Evolutionary conservation across 192 early-diverging fungal species (phyloP).

Genomic region (Coemansia reversa): DNA sequence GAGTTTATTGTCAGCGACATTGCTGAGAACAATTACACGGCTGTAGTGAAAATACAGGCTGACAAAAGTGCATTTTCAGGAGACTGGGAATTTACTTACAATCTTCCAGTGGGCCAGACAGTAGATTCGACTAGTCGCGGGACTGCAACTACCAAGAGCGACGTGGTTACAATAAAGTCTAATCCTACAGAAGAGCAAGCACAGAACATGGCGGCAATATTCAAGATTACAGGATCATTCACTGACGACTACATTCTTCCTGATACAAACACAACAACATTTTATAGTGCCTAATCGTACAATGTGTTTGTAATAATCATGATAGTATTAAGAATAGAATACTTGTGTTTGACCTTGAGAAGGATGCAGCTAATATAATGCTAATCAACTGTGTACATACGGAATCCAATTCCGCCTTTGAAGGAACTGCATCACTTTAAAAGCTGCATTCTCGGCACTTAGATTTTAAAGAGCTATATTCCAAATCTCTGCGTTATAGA

Average conservation of each 20-base stretch:
- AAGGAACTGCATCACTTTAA: too few relatives aligned
- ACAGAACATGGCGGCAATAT: conserved; percentile 47
- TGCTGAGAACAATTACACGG: conserved; percentile 32
- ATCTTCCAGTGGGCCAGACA: conserved; percentile 37
- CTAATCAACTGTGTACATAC: too few relatives aligned
- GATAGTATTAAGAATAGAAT: not conserved
- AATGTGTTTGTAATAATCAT: not conserved
- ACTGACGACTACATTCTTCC: conserved; percentile 34
- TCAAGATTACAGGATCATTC: conserved; percentile 42
- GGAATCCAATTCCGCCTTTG: too few relatives aligned
- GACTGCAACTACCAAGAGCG: conserved; percentile 16
- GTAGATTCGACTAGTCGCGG: conserved; percentile 46
- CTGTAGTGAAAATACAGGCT: conserved; percentile 50
- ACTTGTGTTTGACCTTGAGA: not conserved
- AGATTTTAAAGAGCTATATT: not conserved
- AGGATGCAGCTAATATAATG: too few relatives aligned
- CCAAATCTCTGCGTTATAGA: not conserved
- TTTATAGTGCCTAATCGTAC: conserved; percentile 14
- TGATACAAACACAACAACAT: conserved; percentile 26
- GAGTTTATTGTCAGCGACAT: conserved; percentile 44
- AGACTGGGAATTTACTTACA: conserved; percentile 49
- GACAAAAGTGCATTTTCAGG: conserved; percentile 40
- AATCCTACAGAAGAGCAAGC: conserved; percentile 22
- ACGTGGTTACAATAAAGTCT: conserved; percentile 39
- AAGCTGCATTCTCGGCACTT: not conserved